Conservation (phyloP, 192 early-diverging fungal species). For the Chytriomyces confervae region DNA sequence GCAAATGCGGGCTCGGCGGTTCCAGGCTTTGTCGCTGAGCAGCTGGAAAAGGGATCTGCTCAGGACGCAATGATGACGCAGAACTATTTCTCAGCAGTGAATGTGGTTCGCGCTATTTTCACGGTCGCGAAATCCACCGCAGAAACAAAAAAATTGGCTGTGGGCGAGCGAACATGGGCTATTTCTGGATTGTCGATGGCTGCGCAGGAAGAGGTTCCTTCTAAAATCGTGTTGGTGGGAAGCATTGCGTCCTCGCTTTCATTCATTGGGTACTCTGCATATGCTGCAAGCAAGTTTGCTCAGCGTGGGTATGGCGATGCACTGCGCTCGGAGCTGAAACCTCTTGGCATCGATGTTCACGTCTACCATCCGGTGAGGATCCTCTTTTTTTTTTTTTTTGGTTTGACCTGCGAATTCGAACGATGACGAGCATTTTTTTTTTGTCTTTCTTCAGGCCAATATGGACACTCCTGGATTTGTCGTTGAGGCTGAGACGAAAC, state of each 20-base stretch:
- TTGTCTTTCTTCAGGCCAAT: slow-evolving; percentile 34
- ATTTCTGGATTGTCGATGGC: slow-evolving; percentile 37
- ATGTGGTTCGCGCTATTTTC: slow-evolving; percentile 45
- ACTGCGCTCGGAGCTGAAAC: slow-evolving; percentile 48
- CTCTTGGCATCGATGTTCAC: slow-evolving; percentile 48
- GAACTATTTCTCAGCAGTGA: slow-evolving; percentile 51
- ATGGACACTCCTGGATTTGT: slow-evolving; percentile 57
- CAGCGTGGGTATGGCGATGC: slow-evolving; percentile 48
- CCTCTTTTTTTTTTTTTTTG: background rate
- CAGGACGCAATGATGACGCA: slow-evolving; percentile 45
- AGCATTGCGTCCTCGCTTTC: slow-evolving; percentile 41
- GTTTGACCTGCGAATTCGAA: background rate
- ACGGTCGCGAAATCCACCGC: slow-evolving; percentile 26
- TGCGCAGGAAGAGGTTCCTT: slow-evolving; percentile 29
- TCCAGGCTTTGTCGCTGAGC: slow-evolving; percentile 43
- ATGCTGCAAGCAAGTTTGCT: slow-evolving; percentile 53
- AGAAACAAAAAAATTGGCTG: slow-evolving; percentile 13
- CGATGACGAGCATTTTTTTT: slow-evolving; percentile 10
- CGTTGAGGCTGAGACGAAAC: slow-evolving; percentile 55
- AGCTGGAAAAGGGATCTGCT: slow-evolving; percentile 19
- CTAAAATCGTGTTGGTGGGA: slow-evolving; percentile 52
- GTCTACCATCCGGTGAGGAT: slow-evolving; percentile 41
- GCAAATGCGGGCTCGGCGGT: slow-evolving; percentile 36
- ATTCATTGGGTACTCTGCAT: slow-evolving; percentile 51
- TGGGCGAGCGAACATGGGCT: slow-evolving; percentile 16